These are phyloP conservation scores for Chytriomyces hyalinus DNA, from an alignment of 192 early-diverging fungal species.

Conservation along the genomic window DNA sequence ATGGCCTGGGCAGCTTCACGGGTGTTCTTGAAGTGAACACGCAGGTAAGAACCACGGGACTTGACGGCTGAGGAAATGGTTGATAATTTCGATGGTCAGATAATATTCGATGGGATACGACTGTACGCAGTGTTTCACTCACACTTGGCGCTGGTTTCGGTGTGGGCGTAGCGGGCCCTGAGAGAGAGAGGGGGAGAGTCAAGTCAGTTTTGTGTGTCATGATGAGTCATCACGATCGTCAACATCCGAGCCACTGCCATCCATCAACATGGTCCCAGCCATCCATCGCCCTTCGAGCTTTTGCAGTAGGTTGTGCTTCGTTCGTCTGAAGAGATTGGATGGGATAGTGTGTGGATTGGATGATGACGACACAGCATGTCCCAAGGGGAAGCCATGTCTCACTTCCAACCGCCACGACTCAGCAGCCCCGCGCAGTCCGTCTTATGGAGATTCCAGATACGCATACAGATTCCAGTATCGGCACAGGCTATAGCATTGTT, in stretches of 20 bases:
- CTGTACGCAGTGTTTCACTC: conserved; percentile 1
- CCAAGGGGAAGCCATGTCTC: too few species aligned
- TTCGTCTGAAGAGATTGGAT: too few species aligned
- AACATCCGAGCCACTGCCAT: background rate
- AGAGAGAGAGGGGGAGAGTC: background rate
- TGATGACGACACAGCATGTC: too few species aligned
- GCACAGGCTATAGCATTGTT: too few species aligned
- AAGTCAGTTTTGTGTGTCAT: too few species aligned
- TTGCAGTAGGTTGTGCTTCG: too few species aligned
- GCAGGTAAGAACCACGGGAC: conserved; percentile 91
- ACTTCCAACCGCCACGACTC: too few species aligned
- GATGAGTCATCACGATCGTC: too few species aligned
- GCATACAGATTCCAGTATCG: too few species aligned
- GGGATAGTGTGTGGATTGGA: too few species aligned
- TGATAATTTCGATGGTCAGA: background rate
- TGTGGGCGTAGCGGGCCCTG: conserved; percentile 38
- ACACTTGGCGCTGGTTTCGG: conserved; percentile 41
- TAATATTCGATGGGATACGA: background rate
- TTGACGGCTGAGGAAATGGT: conserved; percentile 65
- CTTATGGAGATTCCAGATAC: too few species aligned
- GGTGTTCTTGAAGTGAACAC: conserved; percentile 95
- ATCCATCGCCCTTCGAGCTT: background rate
- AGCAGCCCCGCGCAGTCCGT: too few species aligned
- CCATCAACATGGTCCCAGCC: background rate
- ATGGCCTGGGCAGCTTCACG: conserved; percentile 94